Percentiles rank a stretch among this genome's conserved stretches.
phyloP scores from a whole-genome alignment of 495 filamentous ascomycete genomes.

The Penicillium ucsense region DNA sequence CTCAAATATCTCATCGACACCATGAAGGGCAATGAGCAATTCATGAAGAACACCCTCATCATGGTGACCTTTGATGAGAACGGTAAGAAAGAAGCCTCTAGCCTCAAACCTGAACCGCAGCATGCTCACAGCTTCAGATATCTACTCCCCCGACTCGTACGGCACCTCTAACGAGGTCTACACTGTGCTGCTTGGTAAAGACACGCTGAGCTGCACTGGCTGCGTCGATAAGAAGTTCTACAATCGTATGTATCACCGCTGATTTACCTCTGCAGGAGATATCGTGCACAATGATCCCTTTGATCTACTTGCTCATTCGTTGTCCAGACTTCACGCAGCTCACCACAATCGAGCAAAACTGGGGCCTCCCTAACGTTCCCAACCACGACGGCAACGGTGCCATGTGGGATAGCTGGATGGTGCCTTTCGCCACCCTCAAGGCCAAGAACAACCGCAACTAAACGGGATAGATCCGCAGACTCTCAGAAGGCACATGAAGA shows the following conservation, averaged over 20 bases:
- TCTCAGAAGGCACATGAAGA: not conserved
- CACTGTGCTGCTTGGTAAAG: conserved; percentile 4
- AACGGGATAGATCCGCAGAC: not conserved
- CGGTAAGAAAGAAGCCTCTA: not conserved
- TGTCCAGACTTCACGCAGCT: conserved; percentile 5
- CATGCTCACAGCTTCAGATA: conserved; percentile 5
- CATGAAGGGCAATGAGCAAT: conserved; percentile 22
- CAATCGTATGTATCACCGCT: conserved; percentile 1
- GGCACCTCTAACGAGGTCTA: conserved; percentile 5
- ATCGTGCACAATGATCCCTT: not conserved
- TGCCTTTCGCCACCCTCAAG: conserved; percentile 4
- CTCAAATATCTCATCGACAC: conserved; percentile 19
- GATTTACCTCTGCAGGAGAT: no score
- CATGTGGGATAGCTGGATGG: conserved; percentile 12
- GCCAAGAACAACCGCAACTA: not conserved
- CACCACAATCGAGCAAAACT: conserved; percentile 7
- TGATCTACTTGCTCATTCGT: not conserved
- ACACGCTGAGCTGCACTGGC: conserved; percentile 3
- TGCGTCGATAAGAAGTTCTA: conserved; percentile 6
- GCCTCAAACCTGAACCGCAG: not conserved
- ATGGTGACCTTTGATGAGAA: conserved; percentile 35
- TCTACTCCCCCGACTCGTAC: conserved; percentile 20
- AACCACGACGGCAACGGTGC: conserved; percentile 6
- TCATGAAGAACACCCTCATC: conserved; percentile 32
- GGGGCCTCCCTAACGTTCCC: conserved; percentile 4